Evolutionary conservation across 192 early-diverging fungal species (phyloP).

Genomic region (Coemansia interrupta): DNA sequence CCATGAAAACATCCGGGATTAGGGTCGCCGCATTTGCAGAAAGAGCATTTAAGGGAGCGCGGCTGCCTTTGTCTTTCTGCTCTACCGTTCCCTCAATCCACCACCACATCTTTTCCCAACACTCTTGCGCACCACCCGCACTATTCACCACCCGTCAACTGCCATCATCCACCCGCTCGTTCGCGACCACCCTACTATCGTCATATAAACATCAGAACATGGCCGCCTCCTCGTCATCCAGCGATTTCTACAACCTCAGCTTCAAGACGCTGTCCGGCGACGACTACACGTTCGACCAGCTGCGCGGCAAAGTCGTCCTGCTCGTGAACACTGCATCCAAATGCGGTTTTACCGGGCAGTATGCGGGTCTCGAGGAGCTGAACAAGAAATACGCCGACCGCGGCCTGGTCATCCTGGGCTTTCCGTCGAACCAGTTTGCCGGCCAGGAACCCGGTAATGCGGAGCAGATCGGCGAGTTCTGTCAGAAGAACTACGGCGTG

Average conservation of each 20-base stretch:
- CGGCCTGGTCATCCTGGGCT: slow-evolving; percentile 84
- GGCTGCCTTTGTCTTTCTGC: no score
- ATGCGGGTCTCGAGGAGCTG: slow-evolving; percentile 65
- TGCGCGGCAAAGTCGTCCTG: slow-evolving; percentile 72
- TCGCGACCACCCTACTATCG: not conserved
- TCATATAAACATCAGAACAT: not conserved
- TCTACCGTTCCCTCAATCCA: no score
- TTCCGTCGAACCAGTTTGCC: slow-evolving; percentile 88
- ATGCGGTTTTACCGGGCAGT: slow-evolving; percentile 85
- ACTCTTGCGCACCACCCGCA: no score
- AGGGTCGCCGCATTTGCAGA: no score
- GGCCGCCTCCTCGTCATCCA: slow-evolving; percentile 7
- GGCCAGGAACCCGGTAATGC: slow-evolving; percentile 60
- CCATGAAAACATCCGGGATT: no score
- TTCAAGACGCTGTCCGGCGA: slow-evolving; percentile 54
- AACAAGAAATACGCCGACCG: slow-evolving; percentile 62
- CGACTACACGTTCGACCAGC: slow-evolving; percentile 55
- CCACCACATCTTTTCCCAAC: no score
- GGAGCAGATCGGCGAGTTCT: slow-evolving; percentile 50
- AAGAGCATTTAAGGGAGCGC: no score
- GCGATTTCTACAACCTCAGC: slow-evolving; percentile 56
- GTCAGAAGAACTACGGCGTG: slow-evolving; percentile 71
- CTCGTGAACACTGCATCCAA: slow-evolving; percentile 89
- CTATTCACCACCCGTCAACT: no score
- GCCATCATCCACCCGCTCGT: no score